Percentiles rank a stretch among this genome's conserved stretches.
These are phyloP conservation scores for Striga asiatica DNA, from an alignment of 257 asterid species.

Conservation along the genomic window DNA sequence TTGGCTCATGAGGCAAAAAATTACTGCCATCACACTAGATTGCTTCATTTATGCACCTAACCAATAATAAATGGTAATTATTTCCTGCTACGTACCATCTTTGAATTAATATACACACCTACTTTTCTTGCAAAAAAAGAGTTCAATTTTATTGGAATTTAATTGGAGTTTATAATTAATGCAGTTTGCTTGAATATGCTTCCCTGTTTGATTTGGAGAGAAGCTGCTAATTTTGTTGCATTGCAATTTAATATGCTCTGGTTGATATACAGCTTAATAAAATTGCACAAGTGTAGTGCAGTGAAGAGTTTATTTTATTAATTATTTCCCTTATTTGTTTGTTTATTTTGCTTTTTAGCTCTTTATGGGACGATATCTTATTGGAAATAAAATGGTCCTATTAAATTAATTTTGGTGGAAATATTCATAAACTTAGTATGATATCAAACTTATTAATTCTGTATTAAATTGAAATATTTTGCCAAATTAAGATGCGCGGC, in stretches of 20 bases:
- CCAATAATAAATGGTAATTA: slow-evolving; percentile 39
- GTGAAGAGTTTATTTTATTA: not conserved
- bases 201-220: slow-evolving; percentile 16
- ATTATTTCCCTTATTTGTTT: no score
- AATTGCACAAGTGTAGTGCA: not conserved
- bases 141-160: no score
- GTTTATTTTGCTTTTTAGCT: no score
- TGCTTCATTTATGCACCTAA: slow-evolving; percentile 26
- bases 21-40: slow-evolving; percentile 12
- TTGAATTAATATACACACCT: slow-evolving; percentile 34
- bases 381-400: no score
- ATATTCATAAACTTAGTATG: no score
- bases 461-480: no score
- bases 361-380: no score
- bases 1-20: not conserved
- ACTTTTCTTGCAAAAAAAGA: slow-evolving; percentile 27
- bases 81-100: slow-evolving; percentile 15
- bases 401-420: no score
- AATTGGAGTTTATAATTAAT: slow-evolving; percentile 14
- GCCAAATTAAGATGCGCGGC: no score
- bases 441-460: no score
- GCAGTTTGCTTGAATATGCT: slow-evolving; percentile 21
- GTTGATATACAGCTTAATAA: not conserved
- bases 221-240: not conserved
- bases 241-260: not conserved